These are phyloP conservation scores for Podaxis sp. DNA, from an alignment of 768 basidiomycete genomes.

Conservation along the genomic window DNA sequence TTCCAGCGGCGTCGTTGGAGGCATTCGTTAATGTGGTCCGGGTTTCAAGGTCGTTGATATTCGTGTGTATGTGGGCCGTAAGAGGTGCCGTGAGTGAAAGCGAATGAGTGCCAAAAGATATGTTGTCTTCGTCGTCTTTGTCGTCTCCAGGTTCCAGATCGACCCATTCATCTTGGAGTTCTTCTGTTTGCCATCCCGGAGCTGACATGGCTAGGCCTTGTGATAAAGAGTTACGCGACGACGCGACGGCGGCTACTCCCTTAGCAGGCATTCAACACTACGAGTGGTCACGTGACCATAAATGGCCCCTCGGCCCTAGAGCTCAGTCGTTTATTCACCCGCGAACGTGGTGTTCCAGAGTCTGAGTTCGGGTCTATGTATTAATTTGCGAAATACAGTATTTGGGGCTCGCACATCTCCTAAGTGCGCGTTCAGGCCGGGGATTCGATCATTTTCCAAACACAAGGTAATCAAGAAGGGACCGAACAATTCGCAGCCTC, in stretches of 20 bases:
- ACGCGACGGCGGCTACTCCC: constrained; percentile 4
- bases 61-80: constrained; percentile 52
- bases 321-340: not conserved
- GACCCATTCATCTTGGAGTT: constrained; percentile 91
- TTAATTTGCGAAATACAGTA: too few species aligned
- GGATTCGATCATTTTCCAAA: too few species aligned
- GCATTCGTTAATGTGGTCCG: constrained; percentile 27
- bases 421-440: too few species aligned
- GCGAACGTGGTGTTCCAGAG: too few species aligned
- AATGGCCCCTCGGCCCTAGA: not conserved
- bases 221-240: constrained; percentile 24
- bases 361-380: too few species aligned
- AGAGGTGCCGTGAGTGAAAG: constrained; percentile 61
- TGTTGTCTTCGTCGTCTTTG: constrained; percentile 34
- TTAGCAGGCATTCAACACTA: not conserved
- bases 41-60: constrained; percentile 31
- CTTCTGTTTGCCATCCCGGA: constrained; percentile 87
- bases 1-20: constrained; percentile 49
- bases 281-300: constrained; percentile 2
- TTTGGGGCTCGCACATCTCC: too few species aligned
- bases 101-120: constrained; percentile 51
- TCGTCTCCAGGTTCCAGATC: constrained; percentile 52
- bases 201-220: constrained; percentile 2
- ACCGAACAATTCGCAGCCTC: too few species aligned
- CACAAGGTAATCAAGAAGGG: too few species aligned